Conservation (phyloP, 306 rosid species). For the Clitoria ternatea region DNA sequence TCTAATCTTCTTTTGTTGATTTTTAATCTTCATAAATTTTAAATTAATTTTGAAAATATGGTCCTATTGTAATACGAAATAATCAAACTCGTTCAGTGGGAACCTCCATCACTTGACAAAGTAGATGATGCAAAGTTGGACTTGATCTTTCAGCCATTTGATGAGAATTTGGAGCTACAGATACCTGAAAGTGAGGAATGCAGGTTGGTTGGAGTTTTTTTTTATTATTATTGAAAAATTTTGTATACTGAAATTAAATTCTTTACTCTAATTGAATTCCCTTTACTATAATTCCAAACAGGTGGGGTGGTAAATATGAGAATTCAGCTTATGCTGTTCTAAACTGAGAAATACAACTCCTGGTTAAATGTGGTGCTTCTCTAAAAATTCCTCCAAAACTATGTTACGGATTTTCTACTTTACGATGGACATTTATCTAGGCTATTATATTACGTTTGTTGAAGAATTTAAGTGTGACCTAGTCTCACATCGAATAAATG, state of each 20-base stretch:
- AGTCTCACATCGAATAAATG: too few species aligned
- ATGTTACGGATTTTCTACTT: background rate
- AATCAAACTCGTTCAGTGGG: slow-evolving; percentile 57
- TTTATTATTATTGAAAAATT: background rate
- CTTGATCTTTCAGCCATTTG: slow-evolving; percentile 55
- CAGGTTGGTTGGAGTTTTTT: slow-evolving; percentile 45
- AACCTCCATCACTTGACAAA: slow-evolving; percentile 60
- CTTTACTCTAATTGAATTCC: background rate
- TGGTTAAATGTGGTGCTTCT: slow-evolving; percentile 13
- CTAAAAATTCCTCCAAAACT: background rate
- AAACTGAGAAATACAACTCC: slow-evolving; percentile 7
- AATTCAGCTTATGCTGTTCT: slow-evolving; percentile 49
- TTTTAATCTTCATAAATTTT: too few species aligned
- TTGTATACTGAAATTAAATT: background rate
- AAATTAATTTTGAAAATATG: too few species aligned
- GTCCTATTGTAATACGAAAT: background rate
- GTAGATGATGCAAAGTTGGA: slow-evolving; percentile 51
- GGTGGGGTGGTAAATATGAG: slow-evolving; percentile 87
- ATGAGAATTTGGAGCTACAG: slow-evolving; percentile 67
- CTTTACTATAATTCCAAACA: slow-evolving; percentile 27
- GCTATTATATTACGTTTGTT: background rate
- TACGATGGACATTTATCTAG: background rate
- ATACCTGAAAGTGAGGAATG: slow-evolving; percentile 54
- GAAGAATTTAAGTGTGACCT: too few species aligned
- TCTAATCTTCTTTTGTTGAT: too few species aligned